Conservation (phyloP, 371 early-diverging fungal genomes). For the Rhizopus microsporus region DNA sequence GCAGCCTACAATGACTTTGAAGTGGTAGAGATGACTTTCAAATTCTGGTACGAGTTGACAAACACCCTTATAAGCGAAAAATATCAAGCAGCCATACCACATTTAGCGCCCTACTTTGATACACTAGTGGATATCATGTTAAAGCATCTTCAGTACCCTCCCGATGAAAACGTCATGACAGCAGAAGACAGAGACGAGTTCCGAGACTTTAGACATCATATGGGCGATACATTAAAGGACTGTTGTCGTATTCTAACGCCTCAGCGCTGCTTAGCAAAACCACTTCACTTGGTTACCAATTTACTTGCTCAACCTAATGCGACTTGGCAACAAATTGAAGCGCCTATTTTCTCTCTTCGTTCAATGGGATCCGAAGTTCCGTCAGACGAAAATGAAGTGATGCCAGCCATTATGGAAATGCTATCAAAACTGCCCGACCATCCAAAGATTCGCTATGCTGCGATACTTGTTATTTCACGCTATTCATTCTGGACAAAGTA, state of each 20-base stretch:
- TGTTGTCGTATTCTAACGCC: conserved; percentile 83
- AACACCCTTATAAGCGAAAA: conserved; percentile 58
- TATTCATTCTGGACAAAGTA: conserved; percentile 91
- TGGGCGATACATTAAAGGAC: conserved; percentile 97
- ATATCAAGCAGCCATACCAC: conserved; percentile 45
- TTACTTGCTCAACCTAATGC: conserved; percentile 32
- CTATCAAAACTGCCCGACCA: conserved; percentile 84
- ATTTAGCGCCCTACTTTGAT: conserved; percentile 66
- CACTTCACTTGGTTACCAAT: conserved; percentile 51
- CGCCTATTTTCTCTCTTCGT: conserved; percentile 89
- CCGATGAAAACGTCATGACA: conserved; percentile 67
- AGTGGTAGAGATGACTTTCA: conserved; percentile 79
- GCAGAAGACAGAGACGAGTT: conserved; percentile 92
- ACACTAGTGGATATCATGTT: conserved; percentile 81
- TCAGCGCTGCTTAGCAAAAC: conserved; percentile 71
- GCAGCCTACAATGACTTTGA: conserved; percentile 67
- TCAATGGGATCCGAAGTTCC: conserved; percentile 88
- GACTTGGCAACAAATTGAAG: conserved; percentile 94
- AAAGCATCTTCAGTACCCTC: conserved; percentile 80
- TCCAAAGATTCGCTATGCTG: conserved; percentile 92
- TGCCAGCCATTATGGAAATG: conserved; percentile 89
- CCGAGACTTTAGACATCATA: conserved; percentile 90
- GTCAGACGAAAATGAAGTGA: conserved; percentile 65
- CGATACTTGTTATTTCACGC: conserved; percentile 92
- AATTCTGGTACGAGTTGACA: conserved; percentile 85